Base-by-base conservation (phyloP, 108 stramenopile species). In the Skeletonema potamos region DNA sequence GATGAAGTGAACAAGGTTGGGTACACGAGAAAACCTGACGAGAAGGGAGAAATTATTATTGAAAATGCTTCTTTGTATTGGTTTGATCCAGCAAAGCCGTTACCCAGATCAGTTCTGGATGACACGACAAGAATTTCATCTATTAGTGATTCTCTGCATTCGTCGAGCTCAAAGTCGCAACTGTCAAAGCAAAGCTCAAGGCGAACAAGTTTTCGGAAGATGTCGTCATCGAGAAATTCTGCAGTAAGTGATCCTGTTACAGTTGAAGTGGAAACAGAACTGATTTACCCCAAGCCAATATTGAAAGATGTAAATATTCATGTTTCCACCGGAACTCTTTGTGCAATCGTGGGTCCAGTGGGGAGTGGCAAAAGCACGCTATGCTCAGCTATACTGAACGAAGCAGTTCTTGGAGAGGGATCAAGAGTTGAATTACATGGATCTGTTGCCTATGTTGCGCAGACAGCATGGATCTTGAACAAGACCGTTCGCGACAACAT, bases 401-500 rank as follows among this genome's bases (percentile, higher is more conserved):
- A 97, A 75, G 79, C 91, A 24, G 62, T 86, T 32, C 72, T 89
- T n/a, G 68, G 66, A 8, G 75, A 82, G 44, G 59, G 67, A 13
- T 84, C 84, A 22, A 72, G 59, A 17, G 63, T 88, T 26, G 34
- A 56, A 20, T 59, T 87, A 2, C 81, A 87, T 33, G 92, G 91
- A 9, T 69, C 34, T 30, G 74, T 88, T 58, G 87, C 97, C 7
- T 97, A 91, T 72, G 92, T 84, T 36, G 86, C 94, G 6, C 97
- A 98, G 75, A 80, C 85, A 1, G 85, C 97, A 10, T 98, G 96
- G 95, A 95, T 98, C 34, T 58, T 96, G 55, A 98, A 96, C 70
- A 92, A 88, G 20, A 96, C 96, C 32, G 62, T 98, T 15, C 79
- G 88, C n/a, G 94, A 96, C 8, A 98, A 98, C 82, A 96, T 98